phyloP scores from a whole-genome alignment of 2,329 filamentous ascomycete genomes.

The Penicillium sp. region DNA sequence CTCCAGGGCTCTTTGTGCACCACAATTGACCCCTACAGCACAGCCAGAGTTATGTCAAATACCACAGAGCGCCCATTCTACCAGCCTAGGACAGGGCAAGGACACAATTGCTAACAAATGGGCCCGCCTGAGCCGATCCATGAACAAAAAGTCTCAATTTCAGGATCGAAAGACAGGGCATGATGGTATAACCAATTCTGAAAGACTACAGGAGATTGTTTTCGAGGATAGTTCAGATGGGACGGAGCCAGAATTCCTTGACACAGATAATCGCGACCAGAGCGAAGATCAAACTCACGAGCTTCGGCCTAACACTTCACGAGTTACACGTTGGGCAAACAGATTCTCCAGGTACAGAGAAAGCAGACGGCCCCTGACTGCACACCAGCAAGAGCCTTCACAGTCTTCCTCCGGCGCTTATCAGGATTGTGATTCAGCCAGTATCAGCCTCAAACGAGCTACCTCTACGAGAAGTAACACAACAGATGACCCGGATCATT shows the following conservation, averaged over 20 bases:
- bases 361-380: conserved; percentile 7
- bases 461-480: conserved; percentile 16
- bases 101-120: background rate
- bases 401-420: conserved; percentile 11
- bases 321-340: conserved; percentile 12
- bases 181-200: background rate
- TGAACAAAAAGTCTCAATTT: background rate
- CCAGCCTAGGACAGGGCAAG: background rate
- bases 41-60: conserved; percentile 6
- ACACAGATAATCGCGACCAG: background rate
- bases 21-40: conserved; percentile 2
- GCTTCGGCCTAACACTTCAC: conserved; percentile 8
- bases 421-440: conserved; percentile 9
- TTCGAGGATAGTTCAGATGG: background rate
- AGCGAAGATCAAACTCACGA: conserved; percentile 3
- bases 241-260: background rate
- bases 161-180: background rate
- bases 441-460: conserved; percentile 10
- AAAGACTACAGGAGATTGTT: background rate
- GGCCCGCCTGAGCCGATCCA: conserved; percentile 3
- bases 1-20: background rate
- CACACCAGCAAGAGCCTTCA: conserved; percentile 8
- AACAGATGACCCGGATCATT: conserved; percentile 28
- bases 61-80: conserved; percentile 2
- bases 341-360: conserved; percentile 15